A percentile compares a stretch with the other conserved stretches of the same genome.
Conservation (phyloP, 768 basidiomycete species). For the Cantharellus cinnabarinus region DNA sequence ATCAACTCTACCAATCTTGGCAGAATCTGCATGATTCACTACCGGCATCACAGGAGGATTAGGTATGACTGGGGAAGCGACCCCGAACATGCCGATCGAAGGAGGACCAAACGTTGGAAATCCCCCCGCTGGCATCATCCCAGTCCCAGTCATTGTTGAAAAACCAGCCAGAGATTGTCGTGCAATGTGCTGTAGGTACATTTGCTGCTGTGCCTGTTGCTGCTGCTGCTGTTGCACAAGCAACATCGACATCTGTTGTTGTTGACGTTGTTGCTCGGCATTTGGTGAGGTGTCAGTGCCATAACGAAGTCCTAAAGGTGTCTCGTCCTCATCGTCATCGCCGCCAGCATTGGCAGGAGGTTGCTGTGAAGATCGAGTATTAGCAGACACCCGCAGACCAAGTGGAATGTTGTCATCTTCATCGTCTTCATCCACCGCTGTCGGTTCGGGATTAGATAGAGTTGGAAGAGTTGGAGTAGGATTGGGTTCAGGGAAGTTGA, state of each 20-base stretch:
- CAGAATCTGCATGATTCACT: background rate
- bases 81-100: background rate
- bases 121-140: background rate
- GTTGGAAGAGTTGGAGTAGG: background rate
- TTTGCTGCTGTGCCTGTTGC: slow-evolving; percentile 24
- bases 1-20: background rate
- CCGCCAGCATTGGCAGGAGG: slow-evolving; percentile 8
- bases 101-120: background rate
- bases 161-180: slow-evolving; percentile 1
- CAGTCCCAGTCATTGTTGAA: background rate
- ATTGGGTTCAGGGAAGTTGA: background rate
- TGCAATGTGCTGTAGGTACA: slow-evolving; percentile 4
- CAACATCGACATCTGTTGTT: slow-evolving; percentile 6
- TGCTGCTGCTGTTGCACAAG: slow-evolving; percentile 46
- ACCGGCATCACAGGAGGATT: background rate
- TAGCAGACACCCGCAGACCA: slow-evolving; percentile 7
- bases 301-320: slow-evolving; percentile 7
- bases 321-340: slow-evolving; percentile 29
- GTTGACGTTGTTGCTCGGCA: slow-evolving; percentile 5
- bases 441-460: slow-evolving; percentile 7
- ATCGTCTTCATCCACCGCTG: slow-evolving; percentile 15
- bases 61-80: background rate
- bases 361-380: background rate
- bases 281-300: background rate
- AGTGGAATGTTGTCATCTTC: slow-evolving; percentile 12